Evolutionary conservation across 495 filamentous ascomycete genomes (phyloP).

Genomic region (Penicillium longicatenatum): DNA sequence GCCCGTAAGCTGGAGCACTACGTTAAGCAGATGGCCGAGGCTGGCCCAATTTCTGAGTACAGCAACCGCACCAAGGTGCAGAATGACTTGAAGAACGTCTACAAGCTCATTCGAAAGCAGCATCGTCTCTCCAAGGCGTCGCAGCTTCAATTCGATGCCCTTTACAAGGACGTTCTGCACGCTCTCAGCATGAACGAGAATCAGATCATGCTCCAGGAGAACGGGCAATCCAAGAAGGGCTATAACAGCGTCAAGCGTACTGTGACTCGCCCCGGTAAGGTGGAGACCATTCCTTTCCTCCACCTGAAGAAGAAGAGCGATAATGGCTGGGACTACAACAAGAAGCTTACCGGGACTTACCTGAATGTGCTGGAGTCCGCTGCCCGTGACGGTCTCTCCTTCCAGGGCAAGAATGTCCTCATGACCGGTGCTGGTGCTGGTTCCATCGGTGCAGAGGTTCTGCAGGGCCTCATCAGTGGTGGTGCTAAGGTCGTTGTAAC

Average conservation of each 20-base stretch:
- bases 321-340: slow-evolving; percentile 98
- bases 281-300: slow-evolving; percentile 97
- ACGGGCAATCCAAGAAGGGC: slow-evolving; percentile 66
- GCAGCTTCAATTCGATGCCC: slow-evolving; percentile 88
- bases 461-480: slow-evolving; percentile 94
- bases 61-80: slow-evolving; percentile 98
- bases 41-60: slow-evolving; percentile 97
- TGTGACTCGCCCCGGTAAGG: slow-evolving; percentile 74
- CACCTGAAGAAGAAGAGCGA: slow-evolving; percentile 94
- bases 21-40: slow-evolving; percentile 97
- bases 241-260: slow-evolving; percentile 58
- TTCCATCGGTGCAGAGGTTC: slow-evolving; percentile 97
- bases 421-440: slow-evolving; percentile 99
- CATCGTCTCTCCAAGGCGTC: slow-evolving; percentile 94
- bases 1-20: slow-evolving; percentile 98
- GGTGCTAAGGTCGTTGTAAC: slow-evolving; percentile 96
- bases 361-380: slow-evolving; percentile 88
- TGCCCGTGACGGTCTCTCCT: slow-evolving; percentile 82
- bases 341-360: slow-evolving; percentile 91
- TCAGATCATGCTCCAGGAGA: slow-evolving; percentile 90
- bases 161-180: slow-evolving; percentile 91
- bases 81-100: slow-evolving; percentile 88
- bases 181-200: slow-evolving; percentile 95
- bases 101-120: slow-evolving; percentile 96
- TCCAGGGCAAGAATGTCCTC: slow-evolving; percentile 92